These are phyloP conservation scores for Pseudozyma sp. DNA, from an alignment of 1,284 basidiomycete species.

Conservation along the genomic window DNA sequence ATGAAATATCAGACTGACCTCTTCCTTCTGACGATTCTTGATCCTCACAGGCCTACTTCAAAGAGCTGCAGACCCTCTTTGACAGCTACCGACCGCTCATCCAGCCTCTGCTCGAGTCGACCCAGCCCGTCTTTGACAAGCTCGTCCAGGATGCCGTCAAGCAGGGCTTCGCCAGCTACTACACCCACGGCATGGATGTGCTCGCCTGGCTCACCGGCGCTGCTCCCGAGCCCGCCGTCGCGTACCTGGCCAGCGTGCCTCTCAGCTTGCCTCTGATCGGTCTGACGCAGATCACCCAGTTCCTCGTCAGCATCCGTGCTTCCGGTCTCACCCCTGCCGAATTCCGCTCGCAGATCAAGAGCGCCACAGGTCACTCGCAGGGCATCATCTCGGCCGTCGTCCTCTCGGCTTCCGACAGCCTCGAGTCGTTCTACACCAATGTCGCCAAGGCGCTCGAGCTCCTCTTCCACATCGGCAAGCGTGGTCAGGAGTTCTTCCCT, in stretches of 20 bases:
- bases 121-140: constrained; percentile 71
- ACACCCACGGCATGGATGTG: constrained; percentile 84
- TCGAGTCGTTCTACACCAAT: constrained; percentile 81
- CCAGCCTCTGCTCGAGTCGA: constrained; percentile 76
- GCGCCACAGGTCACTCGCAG: constrained; percentile 95
- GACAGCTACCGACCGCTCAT: constrained; percentile 91
- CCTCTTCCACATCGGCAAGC: constrained; percentile 92
- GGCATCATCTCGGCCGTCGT: constrained; percentile 92
- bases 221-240: constrained; percentile 78
- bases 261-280: constrained; percentile 95
- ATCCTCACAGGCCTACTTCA: constrained; percentile 81
- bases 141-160: constrained; percentile 69
- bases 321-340: constrained; percentile 82
- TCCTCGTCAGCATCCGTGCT: constrained; percentile 82
- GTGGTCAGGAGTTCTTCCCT: constrained; percentile 95
- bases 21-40: neutral
- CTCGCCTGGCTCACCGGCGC: constrained; percentile 84
- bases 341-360: constrained; percentile 80
- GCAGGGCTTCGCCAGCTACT: constrained; percentile 76
- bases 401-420: constrained; percentile 81
- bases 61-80: constrained; percentile 90
- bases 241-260: constrained; percentile 95
- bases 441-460: constrained; percentile 85
- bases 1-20: neutral
- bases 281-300: constrained; percentile 93